Conservation (phyloP, 495 filamentous ascomycete species). For the Aspergillus incahuasiensis region DNA sequence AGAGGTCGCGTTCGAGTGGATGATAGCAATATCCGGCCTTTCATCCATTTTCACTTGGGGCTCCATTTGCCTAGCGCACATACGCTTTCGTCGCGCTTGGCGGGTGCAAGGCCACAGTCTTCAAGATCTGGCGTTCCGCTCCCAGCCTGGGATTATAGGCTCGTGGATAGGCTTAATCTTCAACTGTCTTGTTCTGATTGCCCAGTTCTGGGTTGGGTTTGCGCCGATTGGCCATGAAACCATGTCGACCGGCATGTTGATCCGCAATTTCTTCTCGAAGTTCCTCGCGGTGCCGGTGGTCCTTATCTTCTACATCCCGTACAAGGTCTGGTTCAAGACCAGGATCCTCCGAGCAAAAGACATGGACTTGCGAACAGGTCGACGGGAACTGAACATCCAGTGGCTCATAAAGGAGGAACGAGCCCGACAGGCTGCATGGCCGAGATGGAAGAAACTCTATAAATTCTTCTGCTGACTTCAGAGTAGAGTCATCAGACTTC, state of each 20-base stretch:
- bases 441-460: conserved; percentile 76
- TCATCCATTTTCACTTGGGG: conserved; percentile 93
- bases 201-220: conserved; percentile 90
- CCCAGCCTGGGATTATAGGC: conserved; percentile 74
- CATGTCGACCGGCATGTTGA: conserved; percentile 39
- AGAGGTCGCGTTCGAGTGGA: conserved; percentile 72
- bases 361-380: conserved; percentile 87
- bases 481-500: background rate
- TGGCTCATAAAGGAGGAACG: conserved; percentile 72
- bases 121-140: conserved; percentile 72
- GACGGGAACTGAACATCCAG: conserved; percentile 76
- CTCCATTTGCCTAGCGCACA: conserved; percentile 82
- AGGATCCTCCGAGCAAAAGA: conserved; percentile 57
- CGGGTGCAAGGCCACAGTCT: conserved; percentile 60
- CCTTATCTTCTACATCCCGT: conserved; percentile 64
- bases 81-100: conserved; percentile 88
- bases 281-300: conserved; percentile 87
- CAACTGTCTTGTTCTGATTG: conserved; percentile 77
- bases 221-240: conserved; percentile 62
- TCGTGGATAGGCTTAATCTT: conserved; percentile 80
- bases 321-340: conserved; percentile 76
- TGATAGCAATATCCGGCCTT: conserved; percentile 83
- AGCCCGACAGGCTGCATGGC: conserved; percentile 68
- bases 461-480: conserved; percentile 49
- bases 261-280: conserved; percentile 64